A percentile compares a stretch with the other conserved stretches of the same genome.
These are phyloP conservation scores for Ilyonectria sp. DNA, from an alignment of 2,329 filamentous ascomycete genomes.

Conservation along the genomic window DNA sequence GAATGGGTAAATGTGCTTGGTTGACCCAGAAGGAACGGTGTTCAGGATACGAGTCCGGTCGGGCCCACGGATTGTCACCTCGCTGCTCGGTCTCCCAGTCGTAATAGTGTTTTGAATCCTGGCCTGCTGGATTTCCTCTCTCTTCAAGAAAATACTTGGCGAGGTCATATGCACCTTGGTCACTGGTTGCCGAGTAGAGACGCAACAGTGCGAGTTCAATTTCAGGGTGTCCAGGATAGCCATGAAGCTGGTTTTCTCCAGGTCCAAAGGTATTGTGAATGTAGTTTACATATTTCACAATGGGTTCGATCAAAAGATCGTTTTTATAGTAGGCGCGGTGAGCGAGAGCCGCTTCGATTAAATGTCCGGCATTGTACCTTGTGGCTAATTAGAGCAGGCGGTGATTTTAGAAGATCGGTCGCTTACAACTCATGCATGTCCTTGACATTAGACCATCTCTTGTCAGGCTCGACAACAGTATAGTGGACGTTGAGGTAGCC, in stretches of 20 bases:
- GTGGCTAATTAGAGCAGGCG: neutral
- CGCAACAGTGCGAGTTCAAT: no score
- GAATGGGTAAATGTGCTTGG: constrained; percentile 69
- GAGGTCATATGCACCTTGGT: no score
- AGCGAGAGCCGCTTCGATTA: constrained; percentile 73
- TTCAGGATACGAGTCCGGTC: constrained; percentile 41
- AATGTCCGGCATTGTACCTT: constrained; percentile 72
- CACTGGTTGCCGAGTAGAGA: no score
- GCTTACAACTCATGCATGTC: constrained; percentile 74
- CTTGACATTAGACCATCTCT: constrained; percentile 70
- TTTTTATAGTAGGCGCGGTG: constrained; percentile 69
- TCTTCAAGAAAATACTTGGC: no score
- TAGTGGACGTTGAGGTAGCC: constrained; percentile 77
- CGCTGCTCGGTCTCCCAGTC: no score
- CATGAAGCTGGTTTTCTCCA: constrained; percentile 63
- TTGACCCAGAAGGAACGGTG: constrained; percentile 63
- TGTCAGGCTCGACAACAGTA: constrained; percentile 69
- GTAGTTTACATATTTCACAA: constrained; percentile 55
- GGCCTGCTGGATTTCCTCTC: no score
- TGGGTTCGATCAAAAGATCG: constrained; percentile 60
- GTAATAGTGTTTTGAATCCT: no score
- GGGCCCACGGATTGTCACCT: no score
- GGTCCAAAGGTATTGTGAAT: constrained; percentile 68
- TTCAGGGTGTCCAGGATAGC: constrained; percentile 65
- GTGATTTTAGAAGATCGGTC: neutral